Evolutionary conservation across 2,329 filamentous ascomycete genomes (phyloP).

Genomic region (Elsinoe batatas): DNA sequence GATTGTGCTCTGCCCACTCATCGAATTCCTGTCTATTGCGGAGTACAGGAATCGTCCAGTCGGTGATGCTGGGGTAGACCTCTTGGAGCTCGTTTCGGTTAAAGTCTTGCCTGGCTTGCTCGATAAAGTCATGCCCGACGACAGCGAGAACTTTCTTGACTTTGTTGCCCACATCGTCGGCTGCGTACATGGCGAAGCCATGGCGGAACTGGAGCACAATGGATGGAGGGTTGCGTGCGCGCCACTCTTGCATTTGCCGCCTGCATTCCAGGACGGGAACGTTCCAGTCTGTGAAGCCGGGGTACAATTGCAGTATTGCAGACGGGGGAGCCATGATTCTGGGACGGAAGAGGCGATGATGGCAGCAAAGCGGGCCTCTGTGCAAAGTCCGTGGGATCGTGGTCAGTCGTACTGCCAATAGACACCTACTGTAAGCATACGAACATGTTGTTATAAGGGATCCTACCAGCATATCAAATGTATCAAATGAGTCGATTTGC

Average conservation of each 20-base stretch:
- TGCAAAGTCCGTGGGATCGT: not conserved
- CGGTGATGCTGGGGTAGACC: not conserved
- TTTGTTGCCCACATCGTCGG: not conserved
- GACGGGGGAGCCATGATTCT: not conserved
- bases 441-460: not conserved
- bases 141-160: not conserved
- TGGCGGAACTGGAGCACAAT: not conserved
- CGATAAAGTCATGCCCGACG: not conserved
- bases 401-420: not conserved
- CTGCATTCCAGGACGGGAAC: not conserved
- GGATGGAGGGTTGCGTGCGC: not conserved
- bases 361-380: not conserved
- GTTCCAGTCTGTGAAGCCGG: conserved; percentile 1
- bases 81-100: conserved; percentile 1
- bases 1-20: not conserved
- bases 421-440: not conserved
- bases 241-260: conserved; percentile 1
- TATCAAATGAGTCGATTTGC: not conserved
- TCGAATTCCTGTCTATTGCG: not conserved
- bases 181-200: not conserved
- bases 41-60: conserved; percentile 1
- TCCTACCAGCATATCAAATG: not conserved
- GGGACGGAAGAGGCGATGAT: not conserved
- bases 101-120: not conserved
- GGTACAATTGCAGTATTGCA: not conserved